phyloP scores from a whole-genome alignment of 257 asterid genomes.

The Anisodus acutangulus region DNA sequence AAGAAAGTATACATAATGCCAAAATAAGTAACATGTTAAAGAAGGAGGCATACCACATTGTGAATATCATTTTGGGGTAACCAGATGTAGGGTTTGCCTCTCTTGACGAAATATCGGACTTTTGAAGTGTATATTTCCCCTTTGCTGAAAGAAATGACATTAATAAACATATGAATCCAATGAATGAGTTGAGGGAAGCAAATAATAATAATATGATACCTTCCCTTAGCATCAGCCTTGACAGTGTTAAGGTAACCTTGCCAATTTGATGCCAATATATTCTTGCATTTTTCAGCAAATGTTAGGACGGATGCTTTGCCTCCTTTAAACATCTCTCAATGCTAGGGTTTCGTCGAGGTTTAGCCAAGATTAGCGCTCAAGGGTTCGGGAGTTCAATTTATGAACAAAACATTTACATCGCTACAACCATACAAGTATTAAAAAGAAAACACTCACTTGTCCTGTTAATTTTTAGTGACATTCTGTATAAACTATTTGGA shows the following conservation, averaged over 20 bases:
- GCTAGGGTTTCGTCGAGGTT: too few species aligned
- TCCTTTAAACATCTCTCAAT: conserved; percentile 43
- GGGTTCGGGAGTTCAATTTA: too few species aligned
- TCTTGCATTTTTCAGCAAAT: conserved; percentile 84
- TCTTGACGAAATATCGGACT: conserved; percentile 75
- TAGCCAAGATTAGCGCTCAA: too few species aligned
- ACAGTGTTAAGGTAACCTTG: conserved; percentile 77
- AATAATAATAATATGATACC: conserved; percentile 44
- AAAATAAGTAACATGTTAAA: not conserved
- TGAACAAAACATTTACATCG: too few species aligned
- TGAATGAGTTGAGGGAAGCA: not conserved
- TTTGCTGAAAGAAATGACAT: conserved; percentile 53
- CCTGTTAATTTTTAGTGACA: too few species aligned
- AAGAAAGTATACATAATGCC: not conserved
- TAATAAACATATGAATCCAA: not conserved
- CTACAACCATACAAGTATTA: too few species aligned
- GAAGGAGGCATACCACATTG: conserved; percentile 66
- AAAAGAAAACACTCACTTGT: too few species aligned
- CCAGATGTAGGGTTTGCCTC: conserved; percentile 83
- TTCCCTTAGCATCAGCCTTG: conserved; percentile 83
- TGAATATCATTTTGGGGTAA: conserved; percentile 89
- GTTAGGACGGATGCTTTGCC: conserved; percentile 58
- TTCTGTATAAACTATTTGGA: too few species aligned
- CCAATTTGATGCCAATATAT: conserved; percentile 85
- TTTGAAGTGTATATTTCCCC: conserved; percentile 75